Evolutionary conservation across 2,329 filamentous ascomycete genomes (phyloP).

Genomic region (Aplosporella prunicola): DNA sequence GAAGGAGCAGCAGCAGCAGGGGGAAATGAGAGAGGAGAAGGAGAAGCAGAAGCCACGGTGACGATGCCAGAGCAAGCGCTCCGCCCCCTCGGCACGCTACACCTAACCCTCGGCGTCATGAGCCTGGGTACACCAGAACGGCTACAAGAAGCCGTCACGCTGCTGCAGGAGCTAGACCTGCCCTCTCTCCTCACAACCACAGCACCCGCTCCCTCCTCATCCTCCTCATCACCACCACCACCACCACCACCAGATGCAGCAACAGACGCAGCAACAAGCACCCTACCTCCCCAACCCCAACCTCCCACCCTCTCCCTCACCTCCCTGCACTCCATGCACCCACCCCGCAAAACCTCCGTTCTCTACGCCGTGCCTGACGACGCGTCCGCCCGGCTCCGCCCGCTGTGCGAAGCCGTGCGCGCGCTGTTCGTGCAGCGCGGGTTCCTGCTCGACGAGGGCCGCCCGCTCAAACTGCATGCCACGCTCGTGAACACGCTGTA

Average conservation of each 20-base stretch:
- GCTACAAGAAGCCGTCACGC: conserved; percentile 34
- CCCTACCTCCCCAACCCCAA: conserved; percentile 22
- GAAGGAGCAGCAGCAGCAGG: background rate
- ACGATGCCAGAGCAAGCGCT: conserved; percentile 58
- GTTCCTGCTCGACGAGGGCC: conserved; percentile 48
- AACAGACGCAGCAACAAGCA: no score
- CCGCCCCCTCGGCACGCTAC: conserved; percentile 68
- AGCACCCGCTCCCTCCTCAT: conserved; percentile 27
- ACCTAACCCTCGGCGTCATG: conserved; percentile 84
- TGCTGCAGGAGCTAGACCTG: conserved; percentile 38
- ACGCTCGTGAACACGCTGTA: conserved; percentile 84
- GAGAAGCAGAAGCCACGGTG: conserved; percentile 24
- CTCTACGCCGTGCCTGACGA: conserved; percentile 57
- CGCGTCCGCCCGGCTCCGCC: conserved; percentile 39
- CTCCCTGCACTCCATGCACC: conserved; percentile 52
- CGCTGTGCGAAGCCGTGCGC: conserved; percentile 50
- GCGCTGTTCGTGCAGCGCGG: conserved; percentile 46
- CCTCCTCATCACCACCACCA: background rate
- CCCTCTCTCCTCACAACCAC: conserved; percentile 20
- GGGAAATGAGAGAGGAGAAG: conserved; percentile 2
- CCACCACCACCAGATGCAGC: background rate
- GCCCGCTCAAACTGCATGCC: conserved; percentile 67
- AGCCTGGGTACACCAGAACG: conserved; percentile 48
- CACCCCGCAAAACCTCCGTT: conserved; percentile 47
- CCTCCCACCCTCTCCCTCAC: conserved; percentile 36